These are phyloP conservation scores for Onygena corvina DNA, from an alignment of 2,329 filamentous ascomycete genomes.

Conservation along the genomic window DNA sequence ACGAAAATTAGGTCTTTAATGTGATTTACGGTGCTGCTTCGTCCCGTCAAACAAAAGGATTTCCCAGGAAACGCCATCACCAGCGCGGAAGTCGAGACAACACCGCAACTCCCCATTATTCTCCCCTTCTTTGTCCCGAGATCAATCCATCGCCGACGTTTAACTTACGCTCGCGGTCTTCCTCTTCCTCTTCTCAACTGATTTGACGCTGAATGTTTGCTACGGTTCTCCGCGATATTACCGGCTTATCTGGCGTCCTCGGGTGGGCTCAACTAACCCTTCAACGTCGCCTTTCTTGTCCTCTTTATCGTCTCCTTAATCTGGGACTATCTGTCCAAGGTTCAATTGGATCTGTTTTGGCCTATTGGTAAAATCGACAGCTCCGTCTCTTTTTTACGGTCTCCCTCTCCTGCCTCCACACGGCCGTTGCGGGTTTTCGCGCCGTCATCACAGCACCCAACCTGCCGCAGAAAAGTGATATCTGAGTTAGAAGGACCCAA, in stretches of 20 bases:
- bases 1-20: constrained; percentile 3
- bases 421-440: not conserved
- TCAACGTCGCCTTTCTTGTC: not conserved
- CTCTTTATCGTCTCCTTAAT: not conserved
- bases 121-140: not conserved
- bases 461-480: not conserved
- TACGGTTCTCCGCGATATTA: not conserved
- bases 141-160: not conserved
- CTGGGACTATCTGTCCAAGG: not conserved
- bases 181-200: not conserved
- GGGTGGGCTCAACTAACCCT: not conserved
- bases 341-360: not conserved
- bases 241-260: constrained; percentile 3
- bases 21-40: not conserved
- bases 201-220: not conserved
- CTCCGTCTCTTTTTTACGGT: not conserved
- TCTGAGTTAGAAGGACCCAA: not conserved
- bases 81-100: not conserved
- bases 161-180: not conserved
- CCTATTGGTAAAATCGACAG: not conserved
- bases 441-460: not conserved
- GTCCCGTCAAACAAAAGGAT: not conserved
- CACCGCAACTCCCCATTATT: not conserved
- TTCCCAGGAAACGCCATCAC: not conserved
- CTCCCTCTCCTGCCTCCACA: not conserved